phyloP scores from a whole-genome alignment of 192 early-diverging fungal species.

The Paraglomus brasilianum region DNA sequence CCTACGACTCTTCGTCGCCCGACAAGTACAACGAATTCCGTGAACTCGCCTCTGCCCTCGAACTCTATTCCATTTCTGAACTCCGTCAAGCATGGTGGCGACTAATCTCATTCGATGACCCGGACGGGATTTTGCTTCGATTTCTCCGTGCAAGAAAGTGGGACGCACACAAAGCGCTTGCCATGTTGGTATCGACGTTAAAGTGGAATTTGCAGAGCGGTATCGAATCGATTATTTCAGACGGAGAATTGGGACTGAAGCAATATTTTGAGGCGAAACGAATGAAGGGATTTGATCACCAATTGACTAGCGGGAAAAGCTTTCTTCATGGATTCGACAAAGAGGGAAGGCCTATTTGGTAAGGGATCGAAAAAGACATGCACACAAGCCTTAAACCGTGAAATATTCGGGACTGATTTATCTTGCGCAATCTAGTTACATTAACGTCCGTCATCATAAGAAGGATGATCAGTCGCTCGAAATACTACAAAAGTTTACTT shows the following conservation, averaged over 20 bases:
- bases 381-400: neutral
- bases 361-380: constrained; percentile 26
- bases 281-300: constrained; percentile 32
- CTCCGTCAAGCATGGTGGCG: constrained; percentile 59
- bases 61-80: constrained; percentile 18
- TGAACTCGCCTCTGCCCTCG: constrained; percentile 12
- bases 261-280: constrained; percentile 14
- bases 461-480: constrained; percentile 62
- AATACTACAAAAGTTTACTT: constrained; percentile 63
- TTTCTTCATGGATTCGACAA: constrained; percentile 52
- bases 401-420: neutral
- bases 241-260: constrained; percentile 20
- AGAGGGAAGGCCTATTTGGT: constrained; percentile 50
- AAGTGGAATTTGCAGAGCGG: constrained; percentile 72
- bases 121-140: constrained; percentile 72
- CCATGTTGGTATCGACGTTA: constrained; percentile 68
- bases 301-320: constrained; percentile 51
- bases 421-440: constrained; percentile 35
- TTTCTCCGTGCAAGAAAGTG: constrained; percentile 90
- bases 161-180: constrained; percentile 71
- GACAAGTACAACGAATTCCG: constrained; percentile 25
- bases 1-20: neutral
- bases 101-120: constrained; percentile 57
- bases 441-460: constrained; percentile 52
- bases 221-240: constrained; percentile 43